phyloP scores from a whole-genome alignment of 805 yeast species.

The Lachancea dasiensis region DNA sequence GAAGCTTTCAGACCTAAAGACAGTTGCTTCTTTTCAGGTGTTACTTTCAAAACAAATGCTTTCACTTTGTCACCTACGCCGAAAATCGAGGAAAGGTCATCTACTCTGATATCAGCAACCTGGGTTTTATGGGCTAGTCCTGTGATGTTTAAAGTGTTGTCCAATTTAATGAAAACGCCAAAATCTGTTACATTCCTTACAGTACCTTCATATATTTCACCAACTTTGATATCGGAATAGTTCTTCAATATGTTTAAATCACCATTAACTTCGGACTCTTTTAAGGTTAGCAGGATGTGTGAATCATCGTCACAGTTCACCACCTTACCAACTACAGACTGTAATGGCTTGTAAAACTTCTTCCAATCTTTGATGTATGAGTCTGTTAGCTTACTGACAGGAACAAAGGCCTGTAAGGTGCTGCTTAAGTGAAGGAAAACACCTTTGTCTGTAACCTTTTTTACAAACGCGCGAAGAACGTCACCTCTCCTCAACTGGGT shows the following conservation, averaged over 20 bases:
- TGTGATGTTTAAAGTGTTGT: constrained; percentile 63
- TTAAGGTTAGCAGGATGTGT: constrained; percentile 69
- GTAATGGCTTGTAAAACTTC: constrained; percentile 61
- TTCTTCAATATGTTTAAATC: constrained; percentile 50
- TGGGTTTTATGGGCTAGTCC: constrained; percentile 87
- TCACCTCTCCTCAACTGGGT: constrained; percentile 62
- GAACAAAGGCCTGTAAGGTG: constrained; percentile 67
- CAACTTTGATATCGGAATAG: constrained; percentile 63
- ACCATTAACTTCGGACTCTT: constrained; percentile 75
- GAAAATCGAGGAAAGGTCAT: constrained; percentile 59
- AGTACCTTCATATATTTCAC: constrained; percentile 69
- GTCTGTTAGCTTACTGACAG: constrained; percentile 77
- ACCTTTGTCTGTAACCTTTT: constrained; percentile 68
- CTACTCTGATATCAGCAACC: constrained; percentile 62
- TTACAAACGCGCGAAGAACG: constrained; percentile 75
- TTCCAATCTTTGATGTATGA: constrained; percentile 84
- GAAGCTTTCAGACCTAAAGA: constrained; percentile 95
- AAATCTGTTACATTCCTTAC: constrained; percentile 74
- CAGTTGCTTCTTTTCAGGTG: constrained; percentile 61
- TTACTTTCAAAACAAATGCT: constrained; percentile 65
- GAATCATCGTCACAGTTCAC: constrained; percentile 55
- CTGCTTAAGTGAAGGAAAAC: constrained; percentile 72
- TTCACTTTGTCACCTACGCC: constrained; percentile 88
- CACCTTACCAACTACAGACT: constrained; percentile 70
- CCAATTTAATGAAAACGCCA: constrained; percentile 85